Evolutionary conservation across 2,329 filamentous ascomycete species (phyloP).

Genomic region (Fusarium udum): DNA sequence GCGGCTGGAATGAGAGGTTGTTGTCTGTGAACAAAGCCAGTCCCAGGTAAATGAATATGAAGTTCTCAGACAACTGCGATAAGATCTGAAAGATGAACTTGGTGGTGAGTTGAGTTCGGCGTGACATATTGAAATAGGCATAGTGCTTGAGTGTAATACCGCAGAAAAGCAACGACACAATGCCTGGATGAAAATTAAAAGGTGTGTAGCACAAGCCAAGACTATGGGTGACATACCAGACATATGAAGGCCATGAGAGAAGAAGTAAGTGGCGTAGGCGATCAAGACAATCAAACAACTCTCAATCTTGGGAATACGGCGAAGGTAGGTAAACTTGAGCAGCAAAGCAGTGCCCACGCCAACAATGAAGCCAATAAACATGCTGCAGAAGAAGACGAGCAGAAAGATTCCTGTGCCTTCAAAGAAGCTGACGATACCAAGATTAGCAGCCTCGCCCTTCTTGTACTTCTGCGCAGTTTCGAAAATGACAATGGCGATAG

Average conservation of each 20-base stretch:
- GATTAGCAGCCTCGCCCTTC: constrained; percentile 73
- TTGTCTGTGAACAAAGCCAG: constrained; percentile 93
- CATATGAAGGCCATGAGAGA: constrained; percentile 94
- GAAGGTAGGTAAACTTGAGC: constrained; percentile 93
- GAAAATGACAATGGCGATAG: constrained; percentile 97
- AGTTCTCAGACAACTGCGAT: constrained; percentile 96
- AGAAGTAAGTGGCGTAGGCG: constrained; percentile 96
- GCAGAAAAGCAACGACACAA: constrained; percentile 96
- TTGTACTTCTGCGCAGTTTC: constrained; percentile 96
- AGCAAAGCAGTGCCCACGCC: constrained; percentile 87
- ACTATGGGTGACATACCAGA: constrained; percentile 73
- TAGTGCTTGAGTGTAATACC: constrained; percentile 99
- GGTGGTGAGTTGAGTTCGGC: constrained; percentile 94
- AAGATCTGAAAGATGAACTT: constrained; percentile 97
- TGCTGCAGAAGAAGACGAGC: constrained; percentile 92
- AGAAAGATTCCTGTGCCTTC: constrained; percentile 95
- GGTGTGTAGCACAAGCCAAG: not conserved
- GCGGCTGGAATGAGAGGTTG: constrained; percentile 87
- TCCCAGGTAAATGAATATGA: constrained; percentile 99
- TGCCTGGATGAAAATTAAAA: constrained; percentile 67
- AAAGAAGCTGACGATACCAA: constrained; percentile 84
- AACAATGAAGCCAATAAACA: constrained; percentile 87
- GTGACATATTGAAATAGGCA: constrained; percentile 99
- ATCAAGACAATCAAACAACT: constrained; percentile 94
- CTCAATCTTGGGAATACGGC: constrained; percentile 94